A percentile compares a stretch with the other conserved stretches of the same genome.
Conservation (phyloP, 176 grass and related monocot species). For the Puya raimondii region DNA sequence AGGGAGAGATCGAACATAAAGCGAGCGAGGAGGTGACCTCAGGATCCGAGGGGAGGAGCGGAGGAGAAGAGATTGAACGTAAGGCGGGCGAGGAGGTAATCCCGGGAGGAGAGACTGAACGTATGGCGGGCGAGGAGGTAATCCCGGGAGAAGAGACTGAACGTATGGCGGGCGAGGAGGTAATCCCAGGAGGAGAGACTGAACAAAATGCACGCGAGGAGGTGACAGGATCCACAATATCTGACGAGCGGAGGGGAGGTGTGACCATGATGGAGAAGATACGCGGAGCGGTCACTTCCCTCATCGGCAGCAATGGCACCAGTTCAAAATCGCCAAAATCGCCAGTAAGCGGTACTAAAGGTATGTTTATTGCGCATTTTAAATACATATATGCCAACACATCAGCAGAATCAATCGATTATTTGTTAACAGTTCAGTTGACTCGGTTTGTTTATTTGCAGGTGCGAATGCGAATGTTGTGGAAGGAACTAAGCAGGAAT, state of each 20-base stretch:
- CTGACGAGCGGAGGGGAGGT: slow-evolving; percentile 3
- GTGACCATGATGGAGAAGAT: slow-evolving; percentile 23
- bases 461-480: too few relatives aligned
- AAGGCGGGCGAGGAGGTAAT: slow-evolving; percentile 45
- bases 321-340: slow-evolving; percentile 31
- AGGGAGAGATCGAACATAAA: slow-evolving; percentile 28
- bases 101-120: slow-evolving; percentile 33
- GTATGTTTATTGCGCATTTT: neutral
- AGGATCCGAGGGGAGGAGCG: neutral
- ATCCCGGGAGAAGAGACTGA: slow-evolving; percentile 11
- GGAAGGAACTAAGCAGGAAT: too few relatives aligned
- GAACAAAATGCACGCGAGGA: slow-evolving; percentile 14
- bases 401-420: too few relatives aligned
- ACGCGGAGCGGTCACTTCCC: slow-evolving; percentile 43
- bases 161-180: slow-evolving; percentile 14
- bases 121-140: slow-evolving; percentile 16
- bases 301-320: slow-evolving; percentile 33
- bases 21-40: slow-evolving; percentile 12
- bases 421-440: too few relatives aligned
- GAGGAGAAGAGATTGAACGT: neutral
- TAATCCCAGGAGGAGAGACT: slow-evolving; percentile 19
- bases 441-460: too few relatives aligned
- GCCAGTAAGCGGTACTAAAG: neutral
- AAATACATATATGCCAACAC: too few relatives aligned
- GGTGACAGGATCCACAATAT: slow-evolving; percentile 15